Conservation (phyloP, 1,284 basidiomycete genomes). For the Vanrija sp. region DNA sequence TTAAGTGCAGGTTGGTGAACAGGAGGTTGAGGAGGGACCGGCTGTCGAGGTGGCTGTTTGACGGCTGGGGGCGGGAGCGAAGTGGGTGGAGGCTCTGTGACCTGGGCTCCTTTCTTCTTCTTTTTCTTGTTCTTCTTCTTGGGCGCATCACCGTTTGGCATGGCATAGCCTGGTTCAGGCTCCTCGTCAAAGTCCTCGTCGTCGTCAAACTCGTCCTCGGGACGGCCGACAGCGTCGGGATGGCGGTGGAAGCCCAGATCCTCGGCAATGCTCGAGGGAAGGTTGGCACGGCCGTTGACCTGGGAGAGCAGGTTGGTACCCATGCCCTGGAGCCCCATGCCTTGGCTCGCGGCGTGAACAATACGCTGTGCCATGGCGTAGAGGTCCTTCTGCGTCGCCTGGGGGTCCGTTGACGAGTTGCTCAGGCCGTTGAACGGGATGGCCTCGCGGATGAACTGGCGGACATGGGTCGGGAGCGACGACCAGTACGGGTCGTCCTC, state of each 20-base stretch:
- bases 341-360: constrained; percentile 54
- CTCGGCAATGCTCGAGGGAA: constrained; percentile 43
- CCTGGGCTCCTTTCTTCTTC: constrained; percentile 51
- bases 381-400: constrained; percentile 52
- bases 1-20: constrained; percentile 27
- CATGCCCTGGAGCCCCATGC: constrained; percentile 48
- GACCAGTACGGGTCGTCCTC: constrained; percentile 60
- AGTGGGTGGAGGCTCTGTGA: constrained; percentile 40
- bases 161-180: constrained; percentile 18
- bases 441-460: constrained; percentile 58
- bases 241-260: constrained; percentile 54
- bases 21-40: constrained; percentile 35
- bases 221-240: constrained; percentile 43
- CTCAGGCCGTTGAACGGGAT: constrained; percentile 50
- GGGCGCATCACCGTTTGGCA: constrained; percentile 40
- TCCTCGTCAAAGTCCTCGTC: constrained; percentile 44
- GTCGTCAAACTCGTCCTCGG: constrained; percentile 52
- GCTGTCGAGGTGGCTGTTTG: constrained; percentile 36
- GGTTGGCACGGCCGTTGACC: constrained; percentile 29
- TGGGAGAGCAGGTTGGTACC: constrained; percentile 37
- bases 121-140: constrained; percentile 57
- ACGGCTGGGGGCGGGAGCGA: constrained; percentile 38
- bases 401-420: constrained; percentile 27
- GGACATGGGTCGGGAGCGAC: constrained; percentile 55
- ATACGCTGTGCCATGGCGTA: constrained; percentile 66